Percentiles rank a stretch among this genome's conserved stretches.
These are phyloP conservation scores for Penicillium maclennaniae DNA, from an alignment of 495 filamentous ascomycete species.

Conservation along the genomic window DNA sequence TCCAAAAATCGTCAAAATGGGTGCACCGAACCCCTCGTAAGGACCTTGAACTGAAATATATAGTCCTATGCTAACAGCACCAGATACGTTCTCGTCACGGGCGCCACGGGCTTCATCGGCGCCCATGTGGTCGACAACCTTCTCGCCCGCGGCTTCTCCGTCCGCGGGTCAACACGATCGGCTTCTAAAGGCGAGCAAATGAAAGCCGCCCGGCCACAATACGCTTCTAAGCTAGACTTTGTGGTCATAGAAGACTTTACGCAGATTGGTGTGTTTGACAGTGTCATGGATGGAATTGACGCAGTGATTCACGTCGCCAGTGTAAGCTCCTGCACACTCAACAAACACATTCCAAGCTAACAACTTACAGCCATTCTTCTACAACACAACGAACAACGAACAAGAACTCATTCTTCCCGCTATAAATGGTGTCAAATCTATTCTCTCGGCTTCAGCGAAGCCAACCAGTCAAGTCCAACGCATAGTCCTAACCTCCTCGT, in stretches of 20 bases:
- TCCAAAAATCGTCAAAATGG: background rate
- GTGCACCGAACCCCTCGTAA: conserved; percentile 5
- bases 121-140: conserved; percentile 39
- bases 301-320: conserved; percentile 42
- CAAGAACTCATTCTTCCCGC: conserved; percentile 71
- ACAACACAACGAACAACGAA: conserved; percentile 51
- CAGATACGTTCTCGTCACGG: conserved; percentile 38
- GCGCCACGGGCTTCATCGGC: conserved; percentile 40
- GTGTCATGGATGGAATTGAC: conserved; percentile 31
- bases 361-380: conserved; percentile 21
- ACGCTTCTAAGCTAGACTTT: conserved; percentile 30
- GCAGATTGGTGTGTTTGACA: conserved; percentile 30
- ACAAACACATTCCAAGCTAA: too few species aligned
- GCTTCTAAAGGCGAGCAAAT: conserved; percentile 30
- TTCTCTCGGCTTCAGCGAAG: conserved; percentile 28
- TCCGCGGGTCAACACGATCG: conserved; percentile 38
- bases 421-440: conserved; percentile 43
- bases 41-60: background rate
- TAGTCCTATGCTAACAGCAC: background rate
- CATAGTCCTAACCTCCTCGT: conserved; percentile 72
- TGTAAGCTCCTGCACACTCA: conserved; percentile 13
- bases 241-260: conserved; percentile 38
- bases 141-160: conserved; percentile 27
- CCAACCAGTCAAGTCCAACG: conserved; percentile 60
- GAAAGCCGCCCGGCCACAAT: conserved; percentile 26